phyloP scores from a whole-genome alignment of 2,329 filamentous ascomycete genomes.

The Westerdykella sp. region DNA sequence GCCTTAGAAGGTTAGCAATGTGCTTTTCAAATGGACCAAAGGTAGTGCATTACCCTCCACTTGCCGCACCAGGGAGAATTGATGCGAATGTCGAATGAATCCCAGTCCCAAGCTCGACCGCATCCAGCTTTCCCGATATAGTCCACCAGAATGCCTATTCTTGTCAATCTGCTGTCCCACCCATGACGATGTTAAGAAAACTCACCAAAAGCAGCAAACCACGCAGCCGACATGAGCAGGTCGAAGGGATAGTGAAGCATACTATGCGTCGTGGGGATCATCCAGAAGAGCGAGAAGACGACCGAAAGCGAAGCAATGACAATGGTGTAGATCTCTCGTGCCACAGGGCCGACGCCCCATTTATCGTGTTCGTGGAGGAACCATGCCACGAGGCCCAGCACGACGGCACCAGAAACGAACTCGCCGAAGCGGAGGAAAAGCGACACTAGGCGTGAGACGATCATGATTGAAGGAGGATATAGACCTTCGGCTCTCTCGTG shows the following conservation, averaged over 20 bases:
- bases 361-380: constrained; percentile 22
- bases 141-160: constrained; percentile 40
- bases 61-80: constrained; percentile 53
- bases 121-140: constrained; percentile 22
- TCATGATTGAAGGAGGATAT: constrained; percentile 12
- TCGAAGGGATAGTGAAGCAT: constrained; percentile 70
- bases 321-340: constrained; percentile 69
- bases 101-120: constrained; percentile 46
- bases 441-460: constrained; percentile 46
- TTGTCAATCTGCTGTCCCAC: constrained; percentile 46
- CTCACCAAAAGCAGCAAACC: constrained; percentile 65
- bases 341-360: constrained; percentile 49
- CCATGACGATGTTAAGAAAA: constrained; percentile 49
- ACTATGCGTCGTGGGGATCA: constrained; percentile 61
- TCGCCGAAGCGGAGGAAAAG: constrained; percentile 56
- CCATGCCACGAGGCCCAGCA: constrained; percentile 24
- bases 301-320: constrained; percentile 64
- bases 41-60: constrained; percentile 43
- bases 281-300: constrained; percentile 63
- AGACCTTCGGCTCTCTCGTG: too few relatives aligned
- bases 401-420: constrained; percentile 63
- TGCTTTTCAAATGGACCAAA: not conserved
- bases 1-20: constrained; percentile 40
- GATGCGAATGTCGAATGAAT: constrained; percentile 39
- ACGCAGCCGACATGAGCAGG: constrained; percentile 60